Percentiles rank a stretch among this genome's conserved stretches.
phyloP scores from a whole-genome alignment of 768 basidiomycete species.

The Amanita exitialis region DNA sequence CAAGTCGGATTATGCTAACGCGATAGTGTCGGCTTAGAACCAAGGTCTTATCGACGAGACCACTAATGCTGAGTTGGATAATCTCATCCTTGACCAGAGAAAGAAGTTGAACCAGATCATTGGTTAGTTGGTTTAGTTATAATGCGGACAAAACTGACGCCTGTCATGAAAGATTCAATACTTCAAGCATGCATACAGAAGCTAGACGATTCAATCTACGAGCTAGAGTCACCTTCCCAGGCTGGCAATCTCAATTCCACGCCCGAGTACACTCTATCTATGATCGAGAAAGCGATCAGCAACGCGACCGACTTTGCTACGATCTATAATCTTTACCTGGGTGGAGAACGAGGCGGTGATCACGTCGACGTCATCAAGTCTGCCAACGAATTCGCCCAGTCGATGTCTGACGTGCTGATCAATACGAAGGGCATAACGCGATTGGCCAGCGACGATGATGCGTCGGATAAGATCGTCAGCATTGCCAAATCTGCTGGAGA shows the following conservation, averaged over 20 bases:
- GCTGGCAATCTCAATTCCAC: constrained; percentile 96
- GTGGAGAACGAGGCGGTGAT: constrained; percentile 82
- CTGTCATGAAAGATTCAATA: constrained; percentile 70
- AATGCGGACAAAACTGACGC: constrained; percentile 9
- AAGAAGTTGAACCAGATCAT: constrained; percentile 98
- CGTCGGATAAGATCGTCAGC: constrained; percentile 79
- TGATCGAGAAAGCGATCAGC: constrained; percentile 95
- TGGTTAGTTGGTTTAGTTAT: constrained; percentile 31
- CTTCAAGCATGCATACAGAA: constrained; percentile 94
- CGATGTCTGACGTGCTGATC: constrained; percentile 81
- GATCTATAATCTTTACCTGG: constrained; percentile 84
- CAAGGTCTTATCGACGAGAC: constrained; percentile 83
- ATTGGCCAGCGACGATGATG: constrained; percentile 83
- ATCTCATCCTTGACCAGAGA: constrained; percentile 89
- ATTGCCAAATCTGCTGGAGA: constrained; percentile 85
- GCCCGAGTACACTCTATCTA: constrained; percentile 94
- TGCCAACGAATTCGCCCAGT: constrained; percentile 94
- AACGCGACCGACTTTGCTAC: constrained; percentile 96
- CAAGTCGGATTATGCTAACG: constrained; percentile 3
- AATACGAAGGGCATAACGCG: constrained; percentile 96
- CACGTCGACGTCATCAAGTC: constrained; percentile 97
- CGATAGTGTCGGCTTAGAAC: constrained; percentile 37
- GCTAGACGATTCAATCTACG: constrained; percentile 95
- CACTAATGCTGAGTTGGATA: constrained; percentile 95
- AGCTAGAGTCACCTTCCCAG: constrained; percentile 91